These are phyloP conservation scores for Clarkia xantiana DNA, from an alignment of 345 rosid genomes.

Conservation along the genomic window DNA sequence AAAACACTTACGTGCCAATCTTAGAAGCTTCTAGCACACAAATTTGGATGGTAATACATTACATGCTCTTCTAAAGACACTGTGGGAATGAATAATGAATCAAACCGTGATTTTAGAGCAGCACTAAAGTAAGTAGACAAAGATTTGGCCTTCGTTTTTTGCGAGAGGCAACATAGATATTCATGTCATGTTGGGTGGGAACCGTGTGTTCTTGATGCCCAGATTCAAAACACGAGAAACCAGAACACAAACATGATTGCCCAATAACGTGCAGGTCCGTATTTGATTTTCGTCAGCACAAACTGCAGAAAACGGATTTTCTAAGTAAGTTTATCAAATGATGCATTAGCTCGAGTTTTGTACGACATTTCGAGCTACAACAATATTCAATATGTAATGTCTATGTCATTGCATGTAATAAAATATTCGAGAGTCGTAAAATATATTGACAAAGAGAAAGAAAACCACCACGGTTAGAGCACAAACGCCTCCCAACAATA, in stretches of 20 bases:
- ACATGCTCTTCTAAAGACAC: too few species aligned
- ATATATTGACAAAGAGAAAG: slow-evolving; percentile 77
- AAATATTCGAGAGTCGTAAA: background rate
- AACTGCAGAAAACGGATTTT: slow-evolving; percentile 40
- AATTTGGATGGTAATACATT: too few species aligned
- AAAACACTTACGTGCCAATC: too few species aligned
- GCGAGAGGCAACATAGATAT: too few species aligned
- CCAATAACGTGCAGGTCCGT: slow-evolving; percentile 98
- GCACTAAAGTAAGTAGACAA: too few species aligned
- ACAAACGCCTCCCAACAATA: slow-evolving; percentile 83
- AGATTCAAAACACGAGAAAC: slow-evolving; percentile 94
- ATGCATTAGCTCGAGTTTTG: too few species aligned
- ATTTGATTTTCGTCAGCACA: slow-evolving; percentile 83
- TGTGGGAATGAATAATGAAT: too few species aligned
- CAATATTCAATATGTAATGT: background rate
- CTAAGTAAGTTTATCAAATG: too few species aligned
- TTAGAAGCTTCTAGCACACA: too few species aligned
- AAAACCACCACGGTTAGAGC: slow-evolving; percentile 78
- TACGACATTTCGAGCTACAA: background rate
- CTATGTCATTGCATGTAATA: too few species aligned
- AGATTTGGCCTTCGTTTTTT: too few species aligned
- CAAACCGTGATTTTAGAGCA: too few species aligned
- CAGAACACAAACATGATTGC: slow-evolving; percentile 91
- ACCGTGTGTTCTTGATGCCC: slow-evolving; percentile 73
- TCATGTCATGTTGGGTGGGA: slow-evolving; percentile 45